A percentile compares a stretch with the other conserved stretches of the same genome.
These are phyloP conservation scores for Chlorella sp. DNA, from an alignment of 139 green algal species.

Conservation along the genomic window DNA sequence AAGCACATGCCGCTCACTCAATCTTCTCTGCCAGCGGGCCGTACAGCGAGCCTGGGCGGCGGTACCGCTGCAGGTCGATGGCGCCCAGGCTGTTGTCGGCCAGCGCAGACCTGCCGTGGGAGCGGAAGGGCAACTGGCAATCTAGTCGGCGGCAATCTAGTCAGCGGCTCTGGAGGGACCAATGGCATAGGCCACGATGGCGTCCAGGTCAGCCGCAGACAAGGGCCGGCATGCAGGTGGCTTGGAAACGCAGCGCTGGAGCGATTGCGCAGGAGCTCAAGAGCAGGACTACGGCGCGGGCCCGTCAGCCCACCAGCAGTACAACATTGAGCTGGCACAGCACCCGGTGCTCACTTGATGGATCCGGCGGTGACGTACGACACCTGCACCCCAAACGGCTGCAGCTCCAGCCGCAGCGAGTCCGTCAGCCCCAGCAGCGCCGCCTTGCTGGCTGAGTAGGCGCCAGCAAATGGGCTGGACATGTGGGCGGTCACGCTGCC, in stretches of 20 bases:
- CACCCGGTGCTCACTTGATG: conserved; percentile 41
- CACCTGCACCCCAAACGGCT: conserved; percentile 53
- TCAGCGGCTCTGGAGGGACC: no score
- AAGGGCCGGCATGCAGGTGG: no score
- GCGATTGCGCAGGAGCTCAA: no score
- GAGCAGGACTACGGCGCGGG: no score
- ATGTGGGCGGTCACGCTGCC: conserved; percentile 42
- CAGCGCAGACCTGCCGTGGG: conserved; percentile 1
- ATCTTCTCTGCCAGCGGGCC: neutral
- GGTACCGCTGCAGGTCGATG: conserved; percentile 7
- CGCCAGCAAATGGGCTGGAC: conserved; percentile 51
- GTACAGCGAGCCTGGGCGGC: neutral
- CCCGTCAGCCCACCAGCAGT: no score
- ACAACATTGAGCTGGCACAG: no score
- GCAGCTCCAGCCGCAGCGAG: conserved; percentile 59
- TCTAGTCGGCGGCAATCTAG: no score
- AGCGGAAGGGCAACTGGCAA: neutral
- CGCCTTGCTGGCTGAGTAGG: conserved; percentile 57
- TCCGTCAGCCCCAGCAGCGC: conserved; percentile 56
- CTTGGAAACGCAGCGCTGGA: no score
- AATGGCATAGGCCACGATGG: no score
- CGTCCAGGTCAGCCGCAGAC: no score
- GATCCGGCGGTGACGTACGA: conserved; percentile 47
- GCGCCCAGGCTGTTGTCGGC: neutral
- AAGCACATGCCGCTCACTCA: no score